These are phyloP conservation scores for Penicillium dipodomyicola DNA, from an alignment of 495 filamentous ascomycete genomes.

Conservation along the genomic window DNA sequence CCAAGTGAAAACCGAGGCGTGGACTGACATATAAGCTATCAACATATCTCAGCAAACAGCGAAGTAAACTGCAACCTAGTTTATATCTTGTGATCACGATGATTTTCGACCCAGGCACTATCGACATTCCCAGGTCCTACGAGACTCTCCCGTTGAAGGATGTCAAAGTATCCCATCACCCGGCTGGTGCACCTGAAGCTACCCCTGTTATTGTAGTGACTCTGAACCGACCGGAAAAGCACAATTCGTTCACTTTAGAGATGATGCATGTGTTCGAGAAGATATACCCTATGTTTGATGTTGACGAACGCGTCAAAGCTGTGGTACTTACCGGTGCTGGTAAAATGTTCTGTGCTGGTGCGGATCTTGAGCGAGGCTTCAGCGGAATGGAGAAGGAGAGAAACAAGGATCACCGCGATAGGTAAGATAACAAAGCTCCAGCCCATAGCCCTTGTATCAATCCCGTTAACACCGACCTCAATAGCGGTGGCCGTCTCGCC, in stretches of 20 bases:
- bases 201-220: slow-evolving; percentile 51
- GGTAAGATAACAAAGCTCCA: not conserved
- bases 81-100: not conserved
- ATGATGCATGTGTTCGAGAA: slow-evolving; percentile 50
- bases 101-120: not conserved
- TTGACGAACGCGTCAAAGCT: slow-evolving; percentile 50
- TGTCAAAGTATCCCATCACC: slow-evolving; percentile 49
- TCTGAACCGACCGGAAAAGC: slow-evolving; percentile 49
- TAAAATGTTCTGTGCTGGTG: slow-evolving; percentile 56
- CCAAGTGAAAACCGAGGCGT: not conserved
- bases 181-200: slow-evolving; percentile 35
- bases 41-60: not conserved
- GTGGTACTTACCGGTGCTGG: slow-evolving; percentile 53
- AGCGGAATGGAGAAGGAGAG: slow-evolving; percentile 33
- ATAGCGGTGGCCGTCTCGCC: slow-evolving; percentile 29
- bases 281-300: slow-evolving; percentile 46
- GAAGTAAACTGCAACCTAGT: not conserved
- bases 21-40: not conserved
- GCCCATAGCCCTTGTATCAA: no score
- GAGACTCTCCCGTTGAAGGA: slow-evolving; percentile 37
- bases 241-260: slow-evolving; percentile 54
- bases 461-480: not conserved
- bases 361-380: slow-evolving; percentile 40
- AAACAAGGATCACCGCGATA: slow-evolving; percentile 12
- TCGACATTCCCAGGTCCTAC: slow-evolving; percentile 17